Base-by-base conservation (phyloP, 441 rosid genomes). In the Euphorbia celastroides region DNA sequence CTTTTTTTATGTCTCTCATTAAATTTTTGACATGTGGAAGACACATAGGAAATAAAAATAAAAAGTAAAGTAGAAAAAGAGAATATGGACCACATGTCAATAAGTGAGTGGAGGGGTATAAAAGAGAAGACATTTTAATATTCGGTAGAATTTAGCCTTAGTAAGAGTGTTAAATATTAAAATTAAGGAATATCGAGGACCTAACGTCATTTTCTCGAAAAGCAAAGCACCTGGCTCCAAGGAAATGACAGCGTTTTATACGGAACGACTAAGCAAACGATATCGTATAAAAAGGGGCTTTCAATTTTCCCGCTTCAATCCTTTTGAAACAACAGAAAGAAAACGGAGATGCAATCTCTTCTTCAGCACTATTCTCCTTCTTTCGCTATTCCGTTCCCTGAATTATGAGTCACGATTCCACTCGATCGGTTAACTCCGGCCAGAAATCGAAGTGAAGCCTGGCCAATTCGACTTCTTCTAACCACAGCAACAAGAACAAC, bases 391-490 rank as follows among this genome's bases (percentile, higher is more conserved):
- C 0, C 72, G 25, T 69, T 69, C 65, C 63, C 42, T 17, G 20
- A 17, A 70, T 1, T 65, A 86, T 87, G 92, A 81, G 85, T 57
- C 63, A 59, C 64, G 70, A 74, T 69, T 76, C 86, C 28, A 70
- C 81, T 64, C 73, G 83, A 61, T 82, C 82, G 20, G 83, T 75
- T 28, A 80, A 77, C 72, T 81, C 84, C 2, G 71, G 74, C 56
- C 80, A 66, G 7, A 72, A 61, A 66, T 81, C 91, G 69, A 87
- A 88, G 78, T 74, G 96, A 59, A 84, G 90, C 80, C 58, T 77
- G 50, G 77, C 66, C 38, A 82, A 70, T 79, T 84, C 88, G 16
- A 73, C 64, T 50, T 61, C 84, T 27, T 75, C 90, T 44, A 83
- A 77, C 22, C 73, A 51, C 32, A 69, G 75, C 68, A 78, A 60